These are phyloP conservation scores for Pseudogymnoascus sp. DNA, from an alignment of 2,329 filamentous ascomycete species.

Conservation along the genomic window DNA sequence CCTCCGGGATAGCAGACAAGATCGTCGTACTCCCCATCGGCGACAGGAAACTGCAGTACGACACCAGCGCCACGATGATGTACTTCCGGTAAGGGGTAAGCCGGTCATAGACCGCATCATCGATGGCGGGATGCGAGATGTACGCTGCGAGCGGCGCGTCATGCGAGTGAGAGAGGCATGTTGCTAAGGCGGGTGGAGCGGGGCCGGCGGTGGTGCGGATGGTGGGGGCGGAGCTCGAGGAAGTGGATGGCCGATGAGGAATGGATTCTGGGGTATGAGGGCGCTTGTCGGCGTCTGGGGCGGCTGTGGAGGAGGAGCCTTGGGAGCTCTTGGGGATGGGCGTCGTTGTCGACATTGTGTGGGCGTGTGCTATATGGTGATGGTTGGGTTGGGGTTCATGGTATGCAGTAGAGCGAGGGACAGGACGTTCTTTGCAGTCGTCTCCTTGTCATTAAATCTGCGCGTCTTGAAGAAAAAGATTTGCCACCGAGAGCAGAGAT, in stretches of 20 bases:
- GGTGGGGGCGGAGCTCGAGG: background rate
- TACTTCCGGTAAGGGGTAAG: conserved; percentile 55
- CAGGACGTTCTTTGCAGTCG: background rate
- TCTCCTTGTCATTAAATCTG: background rate
- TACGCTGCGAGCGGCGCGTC: conserved; percentile 22
- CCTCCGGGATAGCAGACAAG: conserved; percentile 65
- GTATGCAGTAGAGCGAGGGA: background rate
- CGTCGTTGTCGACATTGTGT: background rate
- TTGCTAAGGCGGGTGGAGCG: background rate
- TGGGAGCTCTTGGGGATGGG: background rate
- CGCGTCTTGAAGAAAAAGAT: background rate
- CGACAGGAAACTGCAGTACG: conserved; percentile 68
- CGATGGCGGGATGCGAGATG: conserved; percentile 22
- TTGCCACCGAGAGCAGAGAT: background rate
- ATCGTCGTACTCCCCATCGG: conserved; percentile 69
- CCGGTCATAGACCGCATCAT: conserved; percentile 55
- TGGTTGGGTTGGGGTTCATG: background rate
- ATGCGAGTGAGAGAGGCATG: background rate
- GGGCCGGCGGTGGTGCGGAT: background rate
- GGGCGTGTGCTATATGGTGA: background rate
- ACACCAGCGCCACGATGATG: conserved; percentile 59
- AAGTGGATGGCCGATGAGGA: background rate
- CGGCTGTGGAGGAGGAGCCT: background rate
- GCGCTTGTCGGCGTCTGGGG: background rate
- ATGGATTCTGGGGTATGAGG: background rate